Evolutionary conservation across 2,329 filamentous ascomycete species (phyloP), one percentile per base, ranked within the genome.

Genomic region (Metarhizium guizhouense): DNA sequence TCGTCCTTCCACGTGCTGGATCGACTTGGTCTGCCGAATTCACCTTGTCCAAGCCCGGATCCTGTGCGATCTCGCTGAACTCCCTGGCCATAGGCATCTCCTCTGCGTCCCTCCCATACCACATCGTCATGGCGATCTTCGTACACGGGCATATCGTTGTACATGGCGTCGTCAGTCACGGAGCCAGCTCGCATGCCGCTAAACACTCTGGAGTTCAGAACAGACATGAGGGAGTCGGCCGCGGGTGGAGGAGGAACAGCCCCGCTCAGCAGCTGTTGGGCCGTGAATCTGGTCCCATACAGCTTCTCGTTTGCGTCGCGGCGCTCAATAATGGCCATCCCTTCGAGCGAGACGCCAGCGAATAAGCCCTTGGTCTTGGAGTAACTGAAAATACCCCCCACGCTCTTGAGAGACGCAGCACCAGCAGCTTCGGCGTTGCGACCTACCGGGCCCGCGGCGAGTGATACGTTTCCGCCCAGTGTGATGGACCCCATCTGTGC

Each of bases 311-410:
- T 99, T 63, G 94, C 94, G 72, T 99, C 94, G 74, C 91, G 87
- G 60, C 94, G 84, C 75, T 99, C 94, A 60, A 97, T 89, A 61
- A 99, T 86, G 54, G 89, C 91, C 59, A 88, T 93, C 25, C 94
- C 94, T 71, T 99, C 94, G 62, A 99, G 76, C 63, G 89, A 95
- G 51, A 99, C 92, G 67, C 94, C 94, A 5, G 94, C 94, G 64
- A 99, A 99, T 36, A 99, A 76, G 20, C 94, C 94, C 76, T 96
- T 97, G 13, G 94, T 99, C 75, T 96, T 97, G 70, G 88, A 94
- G 78, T 99, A 99, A 65, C 89, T 90, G 77, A 99, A 99, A 52
- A 99, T 86, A 54, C 90, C 94, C 0, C 92, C 88, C 8, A 97
- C 87, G 60, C 90, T 86, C 76, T 85, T 93, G 60, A 95, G 79